A percentile compares a stretch with the other conserved stretches of the same genome.
Evolutionary conservation across 2,329 filamentous ascomycete species (phyloP).

Genomic region (Hirsutella rhossiliensis): DNA sequence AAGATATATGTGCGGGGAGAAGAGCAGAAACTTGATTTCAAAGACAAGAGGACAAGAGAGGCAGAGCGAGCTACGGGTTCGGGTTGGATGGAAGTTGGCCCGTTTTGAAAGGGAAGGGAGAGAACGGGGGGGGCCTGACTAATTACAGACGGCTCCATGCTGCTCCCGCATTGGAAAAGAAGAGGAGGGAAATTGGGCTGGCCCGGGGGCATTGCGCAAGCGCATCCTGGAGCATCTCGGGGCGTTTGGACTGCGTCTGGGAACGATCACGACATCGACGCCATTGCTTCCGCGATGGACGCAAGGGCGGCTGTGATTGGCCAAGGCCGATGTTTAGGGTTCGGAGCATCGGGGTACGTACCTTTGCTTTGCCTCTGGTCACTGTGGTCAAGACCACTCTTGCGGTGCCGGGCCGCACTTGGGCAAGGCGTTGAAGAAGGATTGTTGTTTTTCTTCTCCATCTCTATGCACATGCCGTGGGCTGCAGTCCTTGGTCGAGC

Average conservation of each 20-base stretch:
- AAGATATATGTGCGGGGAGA: background rate
- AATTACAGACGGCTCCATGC: too few species aligned
- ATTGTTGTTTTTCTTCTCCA: too few species aligned
- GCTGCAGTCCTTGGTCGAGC: too few species aligned
- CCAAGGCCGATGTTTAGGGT: constrained; percentile 5
- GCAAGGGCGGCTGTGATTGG: constrained; percentile 22
- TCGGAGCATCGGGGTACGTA: background rate
- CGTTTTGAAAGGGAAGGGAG: background rate
- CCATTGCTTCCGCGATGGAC: constrained; percentile 35
- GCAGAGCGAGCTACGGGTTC: background rate
- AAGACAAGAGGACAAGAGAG: background rate
- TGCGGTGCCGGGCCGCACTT: too few species aligned
- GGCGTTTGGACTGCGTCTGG: constrained; percentile 18
- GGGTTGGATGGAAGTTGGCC: background rate
- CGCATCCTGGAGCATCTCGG: constrained; percentile 4
- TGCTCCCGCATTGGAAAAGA: too few species aligned
- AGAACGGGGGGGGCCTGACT: background rate
- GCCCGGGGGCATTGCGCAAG: constrained; percentile 1
- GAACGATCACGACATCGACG: constrained; percentile 40
- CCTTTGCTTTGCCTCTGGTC: too few species aligned
- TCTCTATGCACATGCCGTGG: too few species aligned
- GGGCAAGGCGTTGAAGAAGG: too few species aligned
- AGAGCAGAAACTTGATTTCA: background rate
- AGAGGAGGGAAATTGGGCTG: too few species aligned
- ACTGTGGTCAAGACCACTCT: too few species aligned